Conservation (phyloP, 495 filamentous ascomycete genomes). For the Penicillium alfredii region DNA sequence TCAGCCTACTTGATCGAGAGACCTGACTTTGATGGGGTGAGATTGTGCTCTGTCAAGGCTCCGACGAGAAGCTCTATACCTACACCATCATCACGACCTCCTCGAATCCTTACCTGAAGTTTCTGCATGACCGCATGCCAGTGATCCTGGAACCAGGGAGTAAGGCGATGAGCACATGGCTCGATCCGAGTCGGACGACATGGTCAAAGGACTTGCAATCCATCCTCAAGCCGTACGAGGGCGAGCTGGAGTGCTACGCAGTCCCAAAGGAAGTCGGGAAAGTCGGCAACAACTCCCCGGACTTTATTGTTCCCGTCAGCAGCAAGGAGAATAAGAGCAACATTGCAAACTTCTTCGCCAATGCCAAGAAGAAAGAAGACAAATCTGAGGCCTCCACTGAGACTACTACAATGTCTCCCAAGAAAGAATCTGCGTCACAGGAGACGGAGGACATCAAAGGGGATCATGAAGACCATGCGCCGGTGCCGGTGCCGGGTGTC, state of each 20-base stretch:
- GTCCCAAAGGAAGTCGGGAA: conserved; percentile 90
- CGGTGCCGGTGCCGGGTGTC: conserved; percentile 40
- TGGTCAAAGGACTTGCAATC: conserved; percentile 78
- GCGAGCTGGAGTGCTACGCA: conserved; percentile 77
- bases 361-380: conserved; percentile 38
- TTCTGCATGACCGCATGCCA: conserved; percentile 92
- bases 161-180: conserved; percentile 67
- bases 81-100: conserved; percentile 91
- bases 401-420: conserved; percentile 2
- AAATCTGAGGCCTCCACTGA: too few relatives aligned
- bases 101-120: conserved; percentile 70
- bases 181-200: conserved; percentile 61
- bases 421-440: conserved; percentile 6
- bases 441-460: conserved; percentile 22
- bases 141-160: conserved; percentile 78
- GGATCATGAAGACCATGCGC: conserved; percentile 44
- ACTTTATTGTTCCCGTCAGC: conserved; percentile 74
- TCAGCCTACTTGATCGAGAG: conserved; percentile 1
- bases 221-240: conserved; percentile 68
- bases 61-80: conserved; percentile 66
- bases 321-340: conserved; percentile 83
- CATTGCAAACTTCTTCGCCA: conserved; percentile 87
- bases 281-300: conserved; percentile 84
- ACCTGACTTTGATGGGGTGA: conserved; percentile 6
- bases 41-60: conserved; percentile 24